phyloP scores from a whole-genome alignment of 2,329 filamentous ascomycete genomes.

The Thermomyces lanuginosus region DNA sequence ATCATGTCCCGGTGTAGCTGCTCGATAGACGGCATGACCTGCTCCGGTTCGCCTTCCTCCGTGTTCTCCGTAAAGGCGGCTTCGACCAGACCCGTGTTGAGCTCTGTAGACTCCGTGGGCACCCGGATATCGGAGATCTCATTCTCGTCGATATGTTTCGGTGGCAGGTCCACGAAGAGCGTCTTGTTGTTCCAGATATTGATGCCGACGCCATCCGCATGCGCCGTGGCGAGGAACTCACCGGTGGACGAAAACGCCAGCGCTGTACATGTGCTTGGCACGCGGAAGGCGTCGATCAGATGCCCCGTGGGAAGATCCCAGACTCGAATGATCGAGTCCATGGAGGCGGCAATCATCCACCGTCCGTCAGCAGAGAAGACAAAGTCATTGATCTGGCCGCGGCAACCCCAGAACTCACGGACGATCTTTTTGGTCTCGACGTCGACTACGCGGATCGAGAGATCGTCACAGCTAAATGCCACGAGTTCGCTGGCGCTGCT shows the following conservation, averaged over 20 bases:
- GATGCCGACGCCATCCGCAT: slow-evolving; percentile 70
- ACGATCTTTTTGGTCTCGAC: slow-evolving; percentile 80
- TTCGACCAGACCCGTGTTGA: slow-evolving; percentile 57
- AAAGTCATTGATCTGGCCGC: slow-evolving; percentile 58
- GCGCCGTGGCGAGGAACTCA: slow-evolving; percentile 83
- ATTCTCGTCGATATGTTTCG: slow-evolving; percentile 64
- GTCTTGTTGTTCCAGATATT: slow-evolving; percentile 91
- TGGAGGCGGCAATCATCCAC: slow-evolving; percentile 80
- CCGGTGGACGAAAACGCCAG: slow-evolving; percentile 79
- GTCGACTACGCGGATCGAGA: slow-evolving; percentile 76
- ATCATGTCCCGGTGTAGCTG: slow-evolving; percentile 71
- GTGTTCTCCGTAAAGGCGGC: slow-evolving; percentile 51
- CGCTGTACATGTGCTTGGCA: slow-evolving; percentile 63
- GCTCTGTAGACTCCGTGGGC: slow-evolving; percentile 70
- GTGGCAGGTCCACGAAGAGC: slow-evolving; percentile 76
- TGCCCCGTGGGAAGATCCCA: slow-evolving; percentile 96
- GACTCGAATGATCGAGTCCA: slow-evolving; percentile 63
- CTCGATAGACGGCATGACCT: slow-evolving; percentile 48
- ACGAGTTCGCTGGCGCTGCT: slow-evolving; percentile 71
- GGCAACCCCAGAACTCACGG: slow-evolving; percentile 77
- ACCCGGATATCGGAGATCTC: slow-evolving; percentile 49
- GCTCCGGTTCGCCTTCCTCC: slow-evolving; percentile 27
- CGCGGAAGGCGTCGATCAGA: slow-evolving; percentile 76
- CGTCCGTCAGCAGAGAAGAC: slow-evolving; percentile 84
- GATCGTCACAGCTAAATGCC: slow-evolving; percentile 76